Evolutionary conservation across 345 rosid species (phyloP).

Genomic region (Turnera subulata): DNA sequence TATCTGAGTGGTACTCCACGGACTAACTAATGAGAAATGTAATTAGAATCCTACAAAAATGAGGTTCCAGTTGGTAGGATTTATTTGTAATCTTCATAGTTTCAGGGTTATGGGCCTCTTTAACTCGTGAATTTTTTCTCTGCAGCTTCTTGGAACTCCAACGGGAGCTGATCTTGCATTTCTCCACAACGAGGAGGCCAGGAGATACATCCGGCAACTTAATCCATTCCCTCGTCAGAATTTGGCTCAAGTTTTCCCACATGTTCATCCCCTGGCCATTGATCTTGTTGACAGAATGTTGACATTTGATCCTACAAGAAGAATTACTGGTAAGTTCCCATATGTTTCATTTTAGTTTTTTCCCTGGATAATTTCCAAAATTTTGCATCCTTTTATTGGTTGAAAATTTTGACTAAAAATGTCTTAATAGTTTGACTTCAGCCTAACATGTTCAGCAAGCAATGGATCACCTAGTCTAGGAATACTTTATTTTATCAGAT

Average conservation of each 20-base stretch:
- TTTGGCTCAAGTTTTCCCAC: conserved; percentile 56
- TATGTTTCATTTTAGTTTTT: too few species aligned
- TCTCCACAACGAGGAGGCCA: conserved; percentile 78
- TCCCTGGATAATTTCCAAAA: too few species aligned
- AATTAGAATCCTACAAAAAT: neutral
- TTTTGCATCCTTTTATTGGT: neutral
- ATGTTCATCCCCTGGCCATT: conserved; percentile 71
- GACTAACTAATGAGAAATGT: neutral
- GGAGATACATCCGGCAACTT: conserved; percentile 75
- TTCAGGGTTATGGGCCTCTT: too few species aligned
- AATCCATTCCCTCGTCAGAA: conserved; percentile 66
- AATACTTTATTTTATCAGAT: too few species aligned
- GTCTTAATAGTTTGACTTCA: too few species aligned
- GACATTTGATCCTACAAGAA: conserved; percentile 82
- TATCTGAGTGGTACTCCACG: too few species aligned
- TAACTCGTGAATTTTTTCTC: neutral
- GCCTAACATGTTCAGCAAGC: too few species aligned
- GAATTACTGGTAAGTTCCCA: conserved; percentile 79
- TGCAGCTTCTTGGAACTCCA: conserved; percentile 93
- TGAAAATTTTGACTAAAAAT: too few species aligned
- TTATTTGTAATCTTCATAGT: too few species aligned
- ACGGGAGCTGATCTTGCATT: conserved; percentile 87
- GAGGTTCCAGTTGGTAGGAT: neutral
- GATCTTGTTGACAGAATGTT: conserved; percentile 87
- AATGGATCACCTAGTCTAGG: too few species aligned